These are phyloP conservation scores for Ceratobasidium sp. DNA, from an alignment of 1,284 basidiomycete genomes.

Conservation along the genomic window DNA sequence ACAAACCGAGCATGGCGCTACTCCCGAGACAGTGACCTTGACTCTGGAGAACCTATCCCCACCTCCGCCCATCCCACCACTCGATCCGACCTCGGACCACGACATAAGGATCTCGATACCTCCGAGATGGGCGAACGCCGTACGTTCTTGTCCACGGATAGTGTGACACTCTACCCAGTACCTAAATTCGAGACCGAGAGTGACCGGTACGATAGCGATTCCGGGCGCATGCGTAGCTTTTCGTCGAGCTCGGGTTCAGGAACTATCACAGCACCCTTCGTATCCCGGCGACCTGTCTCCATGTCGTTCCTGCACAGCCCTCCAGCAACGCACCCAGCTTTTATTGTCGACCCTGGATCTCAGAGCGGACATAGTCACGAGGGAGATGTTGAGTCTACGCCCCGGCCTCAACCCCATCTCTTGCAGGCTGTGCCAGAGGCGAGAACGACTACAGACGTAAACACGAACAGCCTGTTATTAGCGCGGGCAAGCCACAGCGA, in stretches of 20 bases:
- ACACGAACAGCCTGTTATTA: not conserved
- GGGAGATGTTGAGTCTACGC: no score
- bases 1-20: conserved; percentile 20
- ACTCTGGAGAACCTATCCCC: not conserved
- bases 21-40: conserved; percentile 6
- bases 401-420: not conserved
- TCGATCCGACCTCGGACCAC: not conserved
- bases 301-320: conserved; percentile 39
- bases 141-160: conserved; percentile 29
- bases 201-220: conserved; percentile 15
- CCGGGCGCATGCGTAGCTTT: conserved; percentile 11
- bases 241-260: conserved; percentile 9
- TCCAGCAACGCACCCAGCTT: conserved; percentile 23
- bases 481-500: conserved; percentile 19
- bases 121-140: conserved; percentile 23
- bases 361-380: conserved; percentile 12
- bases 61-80: not conserved
- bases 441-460: not conserved
- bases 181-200: not conserved
- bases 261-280: conserved; percentile 1
- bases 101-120: conserved; percentile 10
- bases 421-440: conserved; percentile 13
- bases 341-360: conserved; percentile 25
- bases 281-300: conserved; percentile 3
- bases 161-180: conserved; percentile 8